phyloP scores from a whole-genome alignment of 176 grass and related monocot species.

The Alloteropsis semialata region DNA sequence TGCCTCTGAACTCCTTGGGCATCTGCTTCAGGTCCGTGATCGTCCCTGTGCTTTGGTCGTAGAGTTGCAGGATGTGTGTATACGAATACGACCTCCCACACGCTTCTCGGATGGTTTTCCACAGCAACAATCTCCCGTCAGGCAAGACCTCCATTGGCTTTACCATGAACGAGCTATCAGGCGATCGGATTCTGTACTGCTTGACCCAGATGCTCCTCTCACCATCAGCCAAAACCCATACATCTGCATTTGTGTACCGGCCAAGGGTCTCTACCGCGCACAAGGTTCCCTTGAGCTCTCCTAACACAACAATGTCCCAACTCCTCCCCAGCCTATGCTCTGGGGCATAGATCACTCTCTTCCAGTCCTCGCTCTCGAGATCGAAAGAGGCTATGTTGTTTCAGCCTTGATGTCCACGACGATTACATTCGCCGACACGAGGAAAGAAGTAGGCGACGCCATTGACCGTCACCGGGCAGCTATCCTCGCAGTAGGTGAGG shows the following conservation, averaged over 20 bases:
- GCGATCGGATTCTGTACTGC: neutral
- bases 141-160: neutral
- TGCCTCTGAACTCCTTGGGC: too few relatives aligned
- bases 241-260: too few relatives aligned
- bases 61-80: neutral
- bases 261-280: neutral
- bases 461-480: neutral
- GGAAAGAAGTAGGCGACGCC: neutral
- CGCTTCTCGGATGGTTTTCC: neutral
- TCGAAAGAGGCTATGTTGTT: neutral
- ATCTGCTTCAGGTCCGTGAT: neutral
- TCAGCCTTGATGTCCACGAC: too few relatives aligned
- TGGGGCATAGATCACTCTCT: neutral
- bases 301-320: neutral
- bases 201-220: neutral
- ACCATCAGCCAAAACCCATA: neutral
- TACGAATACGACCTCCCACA: too few relatives aligned
- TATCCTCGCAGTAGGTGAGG: neutral
- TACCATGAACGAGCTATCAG: neutral
- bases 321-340: accelerated
- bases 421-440: too few relatives aligned
- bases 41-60: neutral
- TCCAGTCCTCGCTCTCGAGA: neutral
- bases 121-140: neutral
- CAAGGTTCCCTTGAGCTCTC: neutral